These are phyloP conservation scores for Pyrenochaeta sp. DNA, from an alignment of 2,329 filamentous ascomycete genomes.

Conservation along the genomic window DNA sequence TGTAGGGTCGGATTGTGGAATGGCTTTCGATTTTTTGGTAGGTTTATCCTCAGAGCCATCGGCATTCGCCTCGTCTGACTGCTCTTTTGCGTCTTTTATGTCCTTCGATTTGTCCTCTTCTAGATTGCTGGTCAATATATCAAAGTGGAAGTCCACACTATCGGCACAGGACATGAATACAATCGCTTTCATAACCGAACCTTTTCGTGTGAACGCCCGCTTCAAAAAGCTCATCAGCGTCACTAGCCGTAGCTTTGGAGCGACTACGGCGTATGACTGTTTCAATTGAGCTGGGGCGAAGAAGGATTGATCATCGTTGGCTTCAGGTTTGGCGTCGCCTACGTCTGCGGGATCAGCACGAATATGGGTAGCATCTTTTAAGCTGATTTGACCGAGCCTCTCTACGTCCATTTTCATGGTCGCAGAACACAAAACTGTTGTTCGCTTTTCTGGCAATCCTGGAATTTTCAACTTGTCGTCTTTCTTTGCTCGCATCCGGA, in stretches of 20 bases:
- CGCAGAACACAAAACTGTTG: constrained; percentile 91
- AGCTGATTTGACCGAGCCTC: constrained; percentile 88
- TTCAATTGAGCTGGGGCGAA: constrained; percentile 91
- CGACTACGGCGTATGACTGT: constrained; percentile 86
- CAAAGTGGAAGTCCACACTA: constrained; percentile 95
- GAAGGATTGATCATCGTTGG: constrained; percentile 64
- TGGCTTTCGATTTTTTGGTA: constrained; percentile 49
- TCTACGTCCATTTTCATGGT: constrained; percentile 99
- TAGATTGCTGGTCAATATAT: constrained; percentile 68
- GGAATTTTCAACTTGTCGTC: constrained; percentile 67
- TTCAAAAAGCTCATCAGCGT: constrained; percentile 85
- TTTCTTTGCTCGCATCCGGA: constrained; percentile 65
- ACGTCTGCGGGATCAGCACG: constrained; percentile 68
- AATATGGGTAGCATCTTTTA: constrained; percentile 91
- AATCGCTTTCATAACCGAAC: constrained; percentile 95
- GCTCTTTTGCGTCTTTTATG: constrained; percentile 28
- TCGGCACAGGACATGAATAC: constrained; percentile 97
- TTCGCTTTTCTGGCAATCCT: constrained; percentile 75
- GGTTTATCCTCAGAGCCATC: constrained; percentile 22
- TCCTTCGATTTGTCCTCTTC: constrained; percentile 39
- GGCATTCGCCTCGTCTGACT: constrained; percentile 31
- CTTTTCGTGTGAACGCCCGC: constrained; percentile 84
- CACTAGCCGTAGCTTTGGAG: constrained; percentile 88
- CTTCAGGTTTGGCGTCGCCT: constrained; percentile 56
- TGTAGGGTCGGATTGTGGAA: constrained; percentile 49